Base-by-base conservation (phyloP, 176 grass and related monocot species). In the Triticum urartu region DNA sequence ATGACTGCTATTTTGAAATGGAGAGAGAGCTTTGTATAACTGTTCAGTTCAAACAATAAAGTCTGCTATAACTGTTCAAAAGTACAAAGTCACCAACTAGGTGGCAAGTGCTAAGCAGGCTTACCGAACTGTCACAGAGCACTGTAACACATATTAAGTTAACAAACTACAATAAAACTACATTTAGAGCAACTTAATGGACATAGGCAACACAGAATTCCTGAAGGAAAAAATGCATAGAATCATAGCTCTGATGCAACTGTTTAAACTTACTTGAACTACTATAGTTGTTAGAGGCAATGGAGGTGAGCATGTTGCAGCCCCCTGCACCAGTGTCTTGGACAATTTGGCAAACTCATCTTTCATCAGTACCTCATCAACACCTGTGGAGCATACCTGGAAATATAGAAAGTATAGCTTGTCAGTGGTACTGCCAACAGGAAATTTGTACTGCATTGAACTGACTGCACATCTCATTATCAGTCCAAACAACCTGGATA, bases 261-360 rank as follows among this genome's bases (percentile, higher is more conserved):
- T 62, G 30, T 50, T 38, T 17, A 83, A 50, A 84, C 84, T 81
- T 77, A 99, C 97, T 91, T 99, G 97, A 56, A 99, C 89, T 39
- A 99, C 91, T 76, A 96, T 90, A 83, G 87, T 92, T 79, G 97
- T 94, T 45, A 99, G 89, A 72, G 97, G 94, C 80, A 99, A 87
- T 48, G 92, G 87, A 88, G 94, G 90, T 35, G 76, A 91, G 88
- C 66, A 87, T 81, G 70, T 40, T 83, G 75, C 48, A 74, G 94
- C 90, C 33, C 92, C 88, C 77, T 87, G 90, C 80, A 70, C 45
- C 69, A 96, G 25, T 48, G 80, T 78, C 62, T 13, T 78, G 9
- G 86, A 86, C 85, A 99, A 81, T 81, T 89, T 99, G 75, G 89
- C 83, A 90, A 96, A 94, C 81, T 99, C 97, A 87, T 89, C 89